Conservation (phyloP, 495 filamentous ascomycete genomes). For the Talaromyces borbonicus region DNA sequence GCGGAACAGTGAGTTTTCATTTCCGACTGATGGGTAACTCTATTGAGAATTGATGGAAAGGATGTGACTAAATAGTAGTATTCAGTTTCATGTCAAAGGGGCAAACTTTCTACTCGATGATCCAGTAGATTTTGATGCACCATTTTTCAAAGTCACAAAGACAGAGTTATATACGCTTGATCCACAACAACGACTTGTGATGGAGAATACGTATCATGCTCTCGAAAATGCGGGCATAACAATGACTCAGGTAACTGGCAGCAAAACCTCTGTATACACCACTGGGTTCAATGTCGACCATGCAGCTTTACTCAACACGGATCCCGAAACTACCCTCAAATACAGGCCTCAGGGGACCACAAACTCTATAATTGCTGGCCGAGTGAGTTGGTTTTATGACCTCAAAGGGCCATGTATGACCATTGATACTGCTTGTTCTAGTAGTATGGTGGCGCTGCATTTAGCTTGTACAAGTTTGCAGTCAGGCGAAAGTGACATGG, state of each 20-base stretch:
- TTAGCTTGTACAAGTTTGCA: slow-evolving; percentile 26
- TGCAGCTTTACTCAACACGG: slow-evolving; percentile 16
- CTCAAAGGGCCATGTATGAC: slow-evolving; percentile 24
- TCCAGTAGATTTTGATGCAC: slow-evolving; percentile 13
- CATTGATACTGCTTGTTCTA: slow-evolving; percentile 41
- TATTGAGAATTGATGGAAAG: not conserved
- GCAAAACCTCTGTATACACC: slow-evolving; percentile 18
- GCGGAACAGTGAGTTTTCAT: not conserved
- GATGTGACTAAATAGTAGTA: not conserved
- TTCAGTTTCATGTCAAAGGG: slow-evolving; percentile 5
- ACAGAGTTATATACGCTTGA: slow-evolving; percentile 23
- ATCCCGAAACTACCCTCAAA: slow-evolving; percentile 16
- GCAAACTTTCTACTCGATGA: slow-evolving; percentile 12
- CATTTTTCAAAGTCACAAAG: slow-evolving; percentile 15
- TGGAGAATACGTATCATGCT: slow-evolving; percentile 50
- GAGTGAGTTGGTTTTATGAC: slow-evolving; percentile 33
- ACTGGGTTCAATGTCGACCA: slow-evolving; percentile 23
- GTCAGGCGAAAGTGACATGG: slow-evolving; percentile 18
- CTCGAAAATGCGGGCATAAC: slow-evolving; percentile 42
- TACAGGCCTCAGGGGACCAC: slow-evolving; percentile 27
- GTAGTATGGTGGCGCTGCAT: slow-evolving; percentile 41
- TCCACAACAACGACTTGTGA: slow-evolving; percentile 33
- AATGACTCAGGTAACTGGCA: slow-evolving; percentile 13
- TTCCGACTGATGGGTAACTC: not conserved
- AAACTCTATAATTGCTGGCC: slow-evolving; percentile 27